Base-by-base conservation (phyloP, 2,329 filamentous ascomycete species). In the Paraphaeosphaeria sporulosa region DNA sequence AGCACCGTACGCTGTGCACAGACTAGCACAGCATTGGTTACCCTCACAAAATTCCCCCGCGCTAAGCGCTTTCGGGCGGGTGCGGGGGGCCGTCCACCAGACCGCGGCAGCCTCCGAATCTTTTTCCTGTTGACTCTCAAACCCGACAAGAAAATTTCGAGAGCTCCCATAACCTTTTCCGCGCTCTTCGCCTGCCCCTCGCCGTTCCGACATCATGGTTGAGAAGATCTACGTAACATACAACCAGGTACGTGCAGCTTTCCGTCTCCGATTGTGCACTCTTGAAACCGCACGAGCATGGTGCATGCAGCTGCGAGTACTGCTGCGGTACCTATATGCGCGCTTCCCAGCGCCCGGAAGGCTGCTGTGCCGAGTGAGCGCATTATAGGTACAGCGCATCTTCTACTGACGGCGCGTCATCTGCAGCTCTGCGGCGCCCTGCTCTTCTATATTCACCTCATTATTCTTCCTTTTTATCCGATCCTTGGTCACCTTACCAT, bases 191-290 rank as follows among this genome's bases (percentile, higher is more conserved):
- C 27, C 32, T 36, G 38, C 36, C 12, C 27, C 25, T 25, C 25
- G 53, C 60, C 53, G 57, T 48, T 21, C 51, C 63, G 64, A 59
- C 64, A 76, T 47, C 52, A 79, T 79, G 77, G 76, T 78, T 53
- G 70, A 79, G 66, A 80, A 80, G 67, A 66, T 78, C 54, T 80
- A 79, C 71, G 75, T 80, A 61, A 79, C 78, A 42, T 80, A 80
- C 65, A 80, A 80, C 70, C 71, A 80, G 76, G 78, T 78, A 73
- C 59, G 75, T 72, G 60, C 64, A 59, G 27, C 48, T 49, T 23
- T 40, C 10, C 27, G 42, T 49, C 52, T 47, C 47, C 51, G 51
- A 21, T 46, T 19, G 47, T 57, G 42, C 48, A 43, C n/a, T 27
- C 49, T 44, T 53, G 52, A 54, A 55, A 59, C 57, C 23, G 19